Evolutionary conservation across 495 filamentous ascomycete genomes (phyloP).

Genomic region (Daldinia bambusicola): DNA sequence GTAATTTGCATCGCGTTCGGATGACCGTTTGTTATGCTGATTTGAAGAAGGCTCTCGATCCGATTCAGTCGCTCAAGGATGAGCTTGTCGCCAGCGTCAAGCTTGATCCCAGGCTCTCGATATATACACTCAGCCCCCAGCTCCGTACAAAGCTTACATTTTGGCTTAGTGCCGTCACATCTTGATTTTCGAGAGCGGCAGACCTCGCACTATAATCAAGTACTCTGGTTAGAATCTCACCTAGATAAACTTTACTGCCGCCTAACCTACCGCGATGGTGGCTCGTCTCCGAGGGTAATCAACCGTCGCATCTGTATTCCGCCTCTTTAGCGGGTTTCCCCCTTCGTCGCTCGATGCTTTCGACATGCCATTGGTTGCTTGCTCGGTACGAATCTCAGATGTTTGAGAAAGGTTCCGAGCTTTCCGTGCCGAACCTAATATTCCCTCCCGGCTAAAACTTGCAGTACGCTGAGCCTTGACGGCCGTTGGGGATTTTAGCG

Average conservation of each 20-base stretch:
- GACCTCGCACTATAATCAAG: constrained; percentile 73
- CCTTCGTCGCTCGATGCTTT: constrained; percentile 62
- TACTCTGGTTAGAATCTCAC: constrained; percentile 45
- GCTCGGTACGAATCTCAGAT: constrained; percentile 56
- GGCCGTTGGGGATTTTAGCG: constrained; percentile 62
- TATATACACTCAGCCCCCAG: constrained; percentile 85
- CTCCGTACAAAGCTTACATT: constrained; percentile 84
- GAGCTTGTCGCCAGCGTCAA: constrained; percentile 85
- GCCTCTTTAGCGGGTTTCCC: constrained; percentile 67
- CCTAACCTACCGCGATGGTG: constrained; percentile 73
- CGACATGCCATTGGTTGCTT: constrained; percentile 55
- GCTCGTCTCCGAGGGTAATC: constrained; percentile 76
- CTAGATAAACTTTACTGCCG: constrained; percentile 10
- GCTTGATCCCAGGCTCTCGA: constrained; percentile 85
- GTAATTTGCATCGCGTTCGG: constrained; percentile 55
- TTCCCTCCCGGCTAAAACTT: constrained; percentile 66
- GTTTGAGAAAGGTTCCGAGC: constrained; percentile 65
- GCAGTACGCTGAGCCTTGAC: constrained; percentile 59
- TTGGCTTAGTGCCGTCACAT: constrained; percentile 84
- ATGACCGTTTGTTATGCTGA: constrained; percentile 64
- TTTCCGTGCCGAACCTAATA: constrained; percentile 67
- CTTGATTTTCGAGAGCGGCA: constrained; percentile 84
- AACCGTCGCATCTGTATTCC: constrained; percentile 70
- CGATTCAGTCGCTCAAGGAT: constrained; percentile 80
- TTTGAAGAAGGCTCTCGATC: constrained; percentile 81